Base-by-base conservation (phyloP, 345 rosid genomes). In the Erodium maritimum region DNA sequence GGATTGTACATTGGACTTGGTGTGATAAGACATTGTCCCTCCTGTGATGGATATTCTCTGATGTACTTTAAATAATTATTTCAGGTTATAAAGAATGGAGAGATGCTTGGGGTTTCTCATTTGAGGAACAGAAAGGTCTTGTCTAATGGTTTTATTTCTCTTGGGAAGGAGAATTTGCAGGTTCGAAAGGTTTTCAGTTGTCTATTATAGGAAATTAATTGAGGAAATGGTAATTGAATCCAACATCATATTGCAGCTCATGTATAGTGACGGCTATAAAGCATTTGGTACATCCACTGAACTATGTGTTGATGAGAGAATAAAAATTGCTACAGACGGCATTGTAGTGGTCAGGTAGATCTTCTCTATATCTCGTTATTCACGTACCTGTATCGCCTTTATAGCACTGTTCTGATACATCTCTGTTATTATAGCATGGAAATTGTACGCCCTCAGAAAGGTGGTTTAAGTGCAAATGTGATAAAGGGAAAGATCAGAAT, bases 41-140 rank as follows among this genome's bases (percentile, higher is more conserved):
- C 17, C 58, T 16, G 55, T 18, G 8, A 23, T 21, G 7, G n/a
- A 19, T 25, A 17, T 62, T 50, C 25, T 29, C 1, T 34, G 42
- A 50, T 50, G 25, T 57, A 42, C 34, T 55, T 23, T 34, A 11
- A 54, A 23, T 65, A 42, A 58, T 72, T 60, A 61, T 68, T 50
- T 67, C 90, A 93, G 96, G 99, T 93, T 63, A 89, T 93, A 62
- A 93, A 85, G 74, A 93, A 93, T 58, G 96, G 99, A 67, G 99
- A 93, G 84, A 93, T 93, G 96, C 96, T 93, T 68, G 96, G 99
- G 67, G 96, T 93, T 72, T 89, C 99, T 65, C 96, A 89, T 76
- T 71, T 93, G 80, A 85, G 95, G 77, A 93, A 87, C 61, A 82
- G 96, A 73, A 82, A 84, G 72, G 96, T 93, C 62, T 79, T 93